Base-by-base conservation (phyloP, 73 alveolate species). In the Effrenium voratum region DNA sequence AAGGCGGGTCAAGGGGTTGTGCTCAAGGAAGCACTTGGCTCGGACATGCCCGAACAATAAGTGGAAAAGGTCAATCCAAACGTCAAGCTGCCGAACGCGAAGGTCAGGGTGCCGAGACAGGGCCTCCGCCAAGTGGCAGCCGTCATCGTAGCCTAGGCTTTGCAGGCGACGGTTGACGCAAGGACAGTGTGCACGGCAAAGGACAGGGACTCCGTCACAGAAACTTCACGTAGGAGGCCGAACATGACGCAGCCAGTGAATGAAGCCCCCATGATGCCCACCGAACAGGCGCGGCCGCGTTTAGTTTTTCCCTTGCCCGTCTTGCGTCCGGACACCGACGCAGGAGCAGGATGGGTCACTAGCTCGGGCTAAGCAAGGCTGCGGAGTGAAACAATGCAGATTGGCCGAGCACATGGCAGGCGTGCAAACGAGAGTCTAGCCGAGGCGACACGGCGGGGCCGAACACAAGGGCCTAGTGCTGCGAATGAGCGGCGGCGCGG, bases 1-100 rank as follows among this genome's bases (percentile, higher is more conserved):
- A 2, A 70, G 24, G 81, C 81, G 81, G 49, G 81, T 70, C 49
- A 70, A 34, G 24, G 81, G 81, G 47, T 70, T 70, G 81, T 70
- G 81, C 24, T 70, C 44, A 3, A 70, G 8, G 81, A 70, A 70
- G 47, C 81, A 70, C 47, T 70, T 70, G 60, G 86, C 5, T 36
- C 86, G 55, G 40, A 76, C 86, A 43, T 76, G 86, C 6, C 86
- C 86, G 5, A 8, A n/a, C n/a, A n/a, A 38, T 12, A 43, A 59
- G 38, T 76, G 86, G 59, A 76, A 43, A 57, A 76, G 19, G 47
- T 76, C 86, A 41, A 76, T 76, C 55, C 55, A 76, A 8, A 76
- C 59, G 38, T 76, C 86, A 30, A 76, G 60, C 15, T 24, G 22
- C 57, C 86, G 86, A 13, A 76, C 55, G 19, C 60, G 60, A 1